phyloP scores from a whole-genome alignment of 1,284 basidiomycete genomes.

The Ceratobasidium sp. region DNA sequence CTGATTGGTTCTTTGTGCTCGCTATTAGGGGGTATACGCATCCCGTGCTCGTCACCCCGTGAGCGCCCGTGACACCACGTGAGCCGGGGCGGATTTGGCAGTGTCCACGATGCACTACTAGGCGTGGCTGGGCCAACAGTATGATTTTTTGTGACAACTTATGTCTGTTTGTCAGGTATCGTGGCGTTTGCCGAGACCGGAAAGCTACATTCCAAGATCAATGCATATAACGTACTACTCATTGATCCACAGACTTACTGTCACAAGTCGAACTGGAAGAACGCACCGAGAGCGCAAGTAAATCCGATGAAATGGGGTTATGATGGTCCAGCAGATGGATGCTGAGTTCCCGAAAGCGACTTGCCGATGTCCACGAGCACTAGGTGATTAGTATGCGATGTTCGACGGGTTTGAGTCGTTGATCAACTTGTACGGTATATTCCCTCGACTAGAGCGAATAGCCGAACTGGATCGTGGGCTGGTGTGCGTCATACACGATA shows the following conservation, averaged over 20 bases:
- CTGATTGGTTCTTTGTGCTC: too few species aligned
- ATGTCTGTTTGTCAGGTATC: not conserved
- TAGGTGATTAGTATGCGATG: too few species aligned
- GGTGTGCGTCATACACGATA: conserved; percentile 3
- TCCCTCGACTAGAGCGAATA: not conserved
- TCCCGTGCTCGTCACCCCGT: too few species aligned
- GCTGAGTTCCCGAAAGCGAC: too few species aligned
- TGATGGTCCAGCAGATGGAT: not conserved
- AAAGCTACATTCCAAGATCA: conserved; percentile 7
- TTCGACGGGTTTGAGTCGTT: not conserved
- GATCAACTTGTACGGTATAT: too few species aligned
- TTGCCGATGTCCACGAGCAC: not conserved
- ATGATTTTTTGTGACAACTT: not conserved
- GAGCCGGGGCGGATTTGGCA: too few species aligned
- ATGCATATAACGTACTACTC: not conserved
- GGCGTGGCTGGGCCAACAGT: not conserved
- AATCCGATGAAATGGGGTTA: not conserved
- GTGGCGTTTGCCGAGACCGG: conserved; percentile 9
- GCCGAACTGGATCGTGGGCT: not conserved
- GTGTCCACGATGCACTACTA: not conserved
- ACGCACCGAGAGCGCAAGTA: not conserved
- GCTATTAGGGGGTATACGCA: too few species aligned
- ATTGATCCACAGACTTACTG: not conserved
- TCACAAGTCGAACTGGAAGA: not conserved
- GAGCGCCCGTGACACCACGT: too few species aligned